phyloP scores from a whole-genome alignment of 176 grass and related monocot genomes.

The Aegilops speltoides region DNA sequence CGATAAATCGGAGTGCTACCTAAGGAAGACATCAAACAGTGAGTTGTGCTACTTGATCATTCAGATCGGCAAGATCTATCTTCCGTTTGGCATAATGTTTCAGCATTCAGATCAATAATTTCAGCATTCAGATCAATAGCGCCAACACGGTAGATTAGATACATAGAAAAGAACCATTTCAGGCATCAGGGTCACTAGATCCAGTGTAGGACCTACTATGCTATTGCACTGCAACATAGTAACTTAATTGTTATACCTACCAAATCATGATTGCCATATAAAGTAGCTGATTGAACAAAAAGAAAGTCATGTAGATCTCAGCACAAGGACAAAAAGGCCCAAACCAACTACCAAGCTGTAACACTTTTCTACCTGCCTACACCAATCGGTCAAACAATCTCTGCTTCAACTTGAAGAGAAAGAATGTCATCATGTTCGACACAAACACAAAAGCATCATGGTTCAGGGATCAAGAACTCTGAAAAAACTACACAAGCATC shows the following conservation, averaged over 20 bases:
- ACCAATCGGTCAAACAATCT: slow-evolving; percentile 16
- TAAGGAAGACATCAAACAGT: too few relatives aligned
- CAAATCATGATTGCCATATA: slow-evolving; percentile 24
- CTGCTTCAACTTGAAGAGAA: slow-evolving; percentile 42
- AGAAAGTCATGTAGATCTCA: not conserved
- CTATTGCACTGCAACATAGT: not conserved
- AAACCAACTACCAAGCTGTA: slow-evolving; percentile 15
- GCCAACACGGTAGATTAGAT: too few relatives aligned
- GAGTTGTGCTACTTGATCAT: too few relatives aligned
- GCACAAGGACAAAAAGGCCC: slow-evolving; percentile 2
- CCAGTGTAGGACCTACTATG: not conserved
- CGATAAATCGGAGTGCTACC: too few relatives aligned
- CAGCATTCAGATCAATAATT: too few relatives aligned
- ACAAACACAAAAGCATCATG: not conserved
- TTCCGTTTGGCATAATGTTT: too few relatives aligned
- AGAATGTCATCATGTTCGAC: not conserved
- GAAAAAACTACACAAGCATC: not conserved
- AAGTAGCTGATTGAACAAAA: slow-evolving; percentile 31
- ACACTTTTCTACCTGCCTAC: not conserved
- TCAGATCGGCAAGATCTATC: too few relatives aligned
- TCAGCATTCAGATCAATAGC: too few relatives aligned
- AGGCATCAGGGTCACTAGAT: not conserved
- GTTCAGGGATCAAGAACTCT: not conserved
- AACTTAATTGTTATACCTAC: slow-evolving; percentile 13
- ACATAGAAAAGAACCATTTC: not conserved